phyloP scores from a whole-genome alignment of 108 stramenopile genomes.

The Poteriospumella lacustris region DNA sequence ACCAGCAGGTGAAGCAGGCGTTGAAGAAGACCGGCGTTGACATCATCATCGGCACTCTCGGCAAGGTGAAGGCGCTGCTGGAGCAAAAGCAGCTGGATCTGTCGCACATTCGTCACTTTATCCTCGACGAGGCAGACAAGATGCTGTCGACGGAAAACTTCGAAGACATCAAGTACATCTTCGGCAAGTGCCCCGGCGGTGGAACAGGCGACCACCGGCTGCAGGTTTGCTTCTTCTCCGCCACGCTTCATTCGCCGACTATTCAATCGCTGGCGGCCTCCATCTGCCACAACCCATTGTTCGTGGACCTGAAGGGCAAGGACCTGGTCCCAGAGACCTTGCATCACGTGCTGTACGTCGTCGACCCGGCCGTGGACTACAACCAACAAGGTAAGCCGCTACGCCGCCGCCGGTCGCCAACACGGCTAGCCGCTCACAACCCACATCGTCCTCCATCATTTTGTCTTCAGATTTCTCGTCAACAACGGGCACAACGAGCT shows the following conservation, averaged over 20 bases:
- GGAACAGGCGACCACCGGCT: conserved; percentile 43
- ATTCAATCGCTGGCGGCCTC: conserved; percentile 37
- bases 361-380: too few species aligned
- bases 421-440: too few species aligned
- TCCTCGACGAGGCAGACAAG: conserved; percentile 48
- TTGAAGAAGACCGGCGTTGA: conserved; percentile 31
- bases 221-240: conserved; percentile 60
- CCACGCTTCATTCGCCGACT: conserved; percentile 48
- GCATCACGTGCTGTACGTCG: conserved; percentile 53
- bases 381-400: too few species aligned
- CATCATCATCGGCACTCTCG: conserved; percentile 48
- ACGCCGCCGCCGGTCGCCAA: too few species aligned
- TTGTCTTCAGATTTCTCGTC: too few species aligned
- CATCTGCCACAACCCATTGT: conserved; percentile 54
- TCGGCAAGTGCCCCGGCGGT: conserved; percentile 32
- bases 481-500: too few species aligned
- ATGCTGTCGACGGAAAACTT: conserved; percentile 37
- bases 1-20: not conserved
- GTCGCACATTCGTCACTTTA: conserved; percentile 36
- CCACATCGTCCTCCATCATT: too few species aligned
- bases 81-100: conserved; percentile 40
- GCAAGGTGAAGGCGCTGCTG: conserved; percentile 42
- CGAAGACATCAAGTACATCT: conserved; percentile 37
- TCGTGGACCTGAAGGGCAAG: conserved; percentile 58
- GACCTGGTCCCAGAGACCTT: conserved; percentile 54